phyloP scores from a whole-genome alignment of 805 yeast species.

The Kuraishia capsulata region DNA sequence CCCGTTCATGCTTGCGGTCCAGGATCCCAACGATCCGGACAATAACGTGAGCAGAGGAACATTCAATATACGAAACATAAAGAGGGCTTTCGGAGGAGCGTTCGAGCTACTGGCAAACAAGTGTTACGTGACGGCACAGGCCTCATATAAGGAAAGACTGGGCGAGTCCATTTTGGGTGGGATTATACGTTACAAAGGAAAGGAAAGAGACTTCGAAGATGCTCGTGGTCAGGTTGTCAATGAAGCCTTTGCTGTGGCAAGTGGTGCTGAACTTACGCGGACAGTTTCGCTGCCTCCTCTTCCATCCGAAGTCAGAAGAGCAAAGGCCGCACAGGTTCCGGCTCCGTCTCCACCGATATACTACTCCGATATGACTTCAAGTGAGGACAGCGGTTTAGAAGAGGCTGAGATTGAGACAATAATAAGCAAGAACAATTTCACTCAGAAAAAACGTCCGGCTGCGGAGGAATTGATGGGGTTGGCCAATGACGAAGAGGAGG shows the following conservation, averaged over 20 bases:
- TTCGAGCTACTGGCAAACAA: conserved; percentile 65
- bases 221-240: conserved; percentile 57
- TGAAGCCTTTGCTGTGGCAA: conserved; percentile 35
- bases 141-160: conserved; percentile 55
- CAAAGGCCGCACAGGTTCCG: conserved; percentile 23
- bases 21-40: conserved; percentile 79
- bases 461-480: conserved; percentile 17
- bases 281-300: conserved; percentile 17
- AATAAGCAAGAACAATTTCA: background rate
- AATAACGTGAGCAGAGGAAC: conserved; percentile 85
- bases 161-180: conserved; percentile 75
- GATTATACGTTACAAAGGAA: conserved; percentile 67
- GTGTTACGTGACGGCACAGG: conserved; percentile 63
- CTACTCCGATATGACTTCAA: conserved; percentile 29
- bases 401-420: conserved; percentile 7
- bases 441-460: conserved; percentile 5
- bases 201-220: conserved; percentile 67
- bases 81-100: conserved; percentile 85
- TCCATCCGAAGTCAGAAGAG: conserved; percentile 21
- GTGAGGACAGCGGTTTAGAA: conserved; percentile 16
- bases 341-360: conserved; percentile 30
- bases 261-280: conserved; percentile 9
- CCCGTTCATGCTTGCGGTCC: conserved; percentile 63
- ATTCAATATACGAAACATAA: conserved; percentile 68
- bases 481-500: conserved; percentile 9